These are phyloP conservation scores for Borovskyia barvae DNA, from an alignment of 208 protist genomes.

Conservation along the genomic window DNA sequence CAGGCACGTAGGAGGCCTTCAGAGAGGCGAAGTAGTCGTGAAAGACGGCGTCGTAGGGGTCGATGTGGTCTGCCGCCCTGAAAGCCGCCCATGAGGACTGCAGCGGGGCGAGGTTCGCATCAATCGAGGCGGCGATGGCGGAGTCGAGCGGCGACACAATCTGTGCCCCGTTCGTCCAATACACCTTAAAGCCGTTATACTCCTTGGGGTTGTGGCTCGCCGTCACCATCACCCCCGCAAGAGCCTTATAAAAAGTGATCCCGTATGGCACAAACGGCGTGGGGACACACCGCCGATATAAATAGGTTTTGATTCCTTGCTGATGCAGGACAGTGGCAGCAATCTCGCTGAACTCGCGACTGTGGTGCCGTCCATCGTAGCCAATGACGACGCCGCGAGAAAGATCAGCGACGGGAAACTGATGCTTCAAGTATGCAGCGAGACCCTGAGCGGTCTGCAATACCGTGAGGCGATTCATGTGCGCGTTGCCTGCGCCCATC, in stretches of 20 bases:
- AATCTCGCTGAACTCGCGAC: constrained; percentile 83
- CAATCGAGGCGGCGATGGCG: constrained; percentile 90
- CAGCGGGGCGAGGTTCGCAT: constrained; percentile 83
- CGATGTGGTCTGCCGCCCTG: constrained; percentile 32
- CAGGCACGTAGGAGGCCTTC: constrained; percentile 31
- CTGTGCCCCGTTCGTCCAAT: constrained; percentile 95
- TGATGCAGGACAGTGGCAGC: constrained; percentile 87
- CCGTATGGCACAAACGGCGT: constrained; percentile 94
- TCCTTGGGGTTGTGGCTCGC: constrained; percentile 99
- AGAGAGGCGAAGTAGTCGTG: constrained; percentile 65
- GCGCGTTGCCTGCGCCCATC: constrained; percentile 93
- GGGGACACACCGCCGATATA: constrained; percentile 79
- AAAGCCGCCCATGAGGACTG: constrained; percentile 51
- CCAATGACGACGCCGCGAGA: constrained; percentile 88
- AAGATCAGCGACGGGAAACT: constrained; percentile 36
- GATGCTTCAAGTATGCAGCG: constrained; percentile 44
- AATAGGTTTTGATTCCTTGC: constrained; percentile 77
- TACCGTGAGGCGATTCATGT: constrained; percentile 97
- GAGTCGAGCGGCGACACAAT: constrained; percentile 95
- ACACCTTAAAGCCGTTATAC: constrained; percentile 99
- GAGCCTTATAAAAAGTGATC: constrained; percentile 44
- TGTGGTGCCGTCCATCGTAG: constrained; percentile 96
- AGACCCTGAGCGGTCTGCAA: constrained; percentile 94
- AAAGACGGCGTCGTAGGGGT: constrained; percentile 58
- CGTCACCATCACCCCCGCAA: constrained; percentile 97